Percentiles rank a stretch among this genome's conserved stretches.
Conservation (phyloP, 169 alveolate species). For the Toxoplasma gondii region DNA sequence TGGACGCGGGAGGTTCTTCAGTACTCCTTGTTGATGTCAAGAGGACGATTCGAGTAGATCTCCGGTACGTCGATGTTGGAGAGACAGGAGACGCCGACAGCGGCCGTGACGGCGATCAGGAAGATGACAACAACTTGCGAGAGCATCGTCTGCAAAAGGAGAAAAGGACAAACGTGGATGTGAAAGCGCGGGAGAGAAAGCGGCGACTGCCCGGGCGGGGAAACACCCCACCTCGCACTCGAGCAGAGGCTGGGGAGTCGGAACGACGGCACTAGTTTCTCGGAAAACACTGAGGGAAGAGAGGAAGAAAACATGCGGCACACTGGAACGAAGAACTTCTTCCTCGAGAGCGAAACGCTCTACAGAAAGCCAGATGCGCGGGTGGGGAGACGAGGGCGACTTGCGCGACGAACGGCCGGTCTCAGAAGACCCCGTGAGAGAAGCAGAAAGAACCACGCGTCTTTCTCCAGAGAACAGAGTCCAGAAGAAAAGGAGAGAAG, state of each 20-base stretch:
- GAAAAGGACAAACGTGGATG: neutral
- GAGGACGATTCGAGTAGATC: conserved; percentile 60
- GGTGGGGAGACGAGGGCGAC: too few relatives aligned
- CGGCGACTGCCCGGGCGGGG: neutral
- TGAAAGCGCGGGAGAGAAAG: neutral
- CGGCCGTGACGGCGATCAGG: conserved; percentile 38
- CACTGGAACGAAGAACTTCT: too few relatives aligned
- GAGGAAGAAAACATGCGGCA: too few relatives aligned
- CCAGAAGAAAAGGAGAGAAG: neutral
- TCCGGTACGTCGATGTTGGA: conserved; percentile 57
- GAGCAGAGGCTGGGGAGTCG: too few relatives aligned
- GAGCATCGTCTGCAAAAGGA: conserved; percentile 45
- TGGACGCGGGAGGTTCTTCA: neutral
- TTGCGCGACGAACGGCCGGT: too few relatives aligned
- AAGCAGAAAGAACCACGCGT: too few relatives aligned
- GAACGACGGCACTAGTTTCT: too few relatives aligned
- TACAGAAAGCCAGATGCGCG: too few relatives aligned
- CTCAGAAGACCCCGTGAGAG: too few relatives aligned
- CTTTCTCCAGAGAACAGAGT: too few relatives aligned
- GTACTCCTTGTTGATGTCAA: conserved; percentile 63
- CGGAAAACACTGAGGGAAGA: too few relatives aligned
- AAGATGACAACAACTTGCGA: conserved; percentile 55
- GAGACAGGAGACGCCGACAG: conserved; percentile 62
- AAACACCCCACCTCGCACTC: neutral
- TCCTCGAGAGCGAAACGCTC: too few relatives aligned